Base-by-base conservation (phyloP, 2,329 filamentous ascomycete species). In the Fusarium continuum region DNA sequence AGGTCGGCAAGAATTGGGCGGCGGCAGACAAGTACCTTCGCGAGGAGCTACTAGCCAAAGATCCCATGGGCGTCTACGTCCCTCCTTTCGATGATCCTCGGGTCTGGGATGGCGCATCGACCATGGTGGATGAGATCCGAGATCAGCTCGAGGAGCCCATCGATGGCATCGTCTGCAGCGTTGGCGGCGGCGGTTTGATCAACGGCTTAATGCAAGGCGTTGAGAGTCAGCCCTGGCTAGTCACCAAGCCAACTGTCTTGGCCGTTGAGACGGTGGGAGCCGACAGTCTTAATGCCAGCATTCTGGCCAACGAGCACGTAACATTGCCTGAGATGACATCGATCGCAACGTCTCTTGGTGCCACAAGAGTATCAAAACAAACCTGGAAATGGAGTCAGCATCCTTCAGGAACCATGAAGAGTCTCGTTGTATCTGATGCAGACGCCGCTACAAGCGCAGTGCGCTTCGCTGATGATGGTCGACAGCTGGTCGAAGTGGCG, bases 401-500 rank as follows among this genome's bases (percentile, higher is more conserved):
- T 72, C 78, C 79, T 19, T 74, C 76, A 39, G 64, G 47, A 9
- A 55, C 38, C 4, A 68, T 74, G 22, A 68, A 73, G 56, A 78
- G 76, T 61, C 52, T 77, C 8, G 74, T 78, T 45, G 75, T 79
- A 20, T 70, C 71, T 5, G 77, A 79, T 45, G 88, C 87, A 4
- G 91, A 95, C 70, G 93, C 94, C 0, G 92, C 91, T 17, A 85
- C 88, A 76, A 93, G 88, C 4, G 91, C 89, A 49, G 87, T 90
- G 70, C 82, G 86, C 20, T 88, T 97, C 61, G 89, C 91, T 9
- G 91, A 97, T 65, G 92, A 96, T 59, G 91, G 93, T 68, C 80
- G 90, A 22, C 78, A 94, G 53, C 80, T 97, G 54, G 91, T 97
- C 4, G 94, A 98, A 79, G 81, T 90, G 29, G 88, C 93, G 0